A percentile compares a stretch with the other conserved stretches of the same genome.
phyloP scores from a whole-genome alignment of 352 stramenopile species.

The Pythium diclinum region DNA sequence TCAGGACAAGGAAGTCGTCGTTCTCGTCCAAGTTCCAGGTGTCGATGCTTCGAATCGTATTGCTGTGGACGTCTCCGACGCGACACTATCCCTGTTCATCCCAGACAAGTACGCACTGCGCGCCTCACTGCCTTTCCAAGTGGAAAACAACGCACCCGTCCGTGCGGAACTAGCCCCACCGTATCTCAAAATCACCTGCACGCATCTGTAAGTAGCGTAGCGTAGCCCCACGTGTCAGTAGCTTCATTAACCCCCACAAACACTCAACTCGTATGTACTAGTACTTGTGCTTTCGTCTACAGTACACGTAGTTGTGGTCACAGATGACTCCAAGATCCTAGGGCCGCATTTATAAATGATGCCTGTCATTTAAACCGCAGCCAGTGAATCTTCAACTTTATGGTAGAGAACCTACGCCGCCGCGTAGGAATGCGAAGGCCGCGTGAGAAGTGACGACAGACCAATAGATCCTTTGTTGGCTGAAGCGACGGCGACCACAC shows the following conservation, averaged over 20 bases:
- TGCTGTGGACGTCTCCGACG: conserved; percentile 45
- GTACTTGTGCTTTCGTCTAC: no score
- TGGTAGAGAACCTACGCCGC: no score
- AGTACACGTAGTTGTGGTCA: background rate
- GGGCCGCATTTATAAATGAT: no score
- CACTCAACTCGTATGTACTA: no score
- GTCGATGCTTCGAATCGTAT: conserved; percentile 33
- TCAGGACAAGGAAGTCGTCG: conserved; percentile 34
- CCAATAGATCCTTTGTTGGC: no score
- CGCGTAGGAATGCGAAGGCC: no score
- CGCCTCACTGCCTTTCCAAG: conserved; percentile 47
- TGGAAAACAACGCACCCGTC: conserved; percentile 30
- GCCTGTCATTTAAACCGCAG: no score
- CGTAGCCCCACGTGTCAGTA: no score
- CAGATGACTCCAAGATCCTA: background rate
- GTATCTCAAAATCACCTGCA: conserved; percentile 19
- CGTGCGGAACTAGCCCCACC: conserved; percentile 9
- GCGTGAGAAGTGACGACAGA: no score
- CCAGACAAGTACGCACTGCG: conserved; percentile 52
- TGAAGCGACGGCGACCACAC: no score
- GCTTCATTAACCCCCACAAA: background rate
- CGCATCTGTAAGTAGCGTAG: conserved; percentile 4
- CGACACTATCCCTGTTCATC: conserved; percentile 46
- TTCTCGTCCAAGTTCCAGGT: conserved; percentile 45
- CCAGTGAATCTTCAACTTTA: no score